Conservation (phyloP, 176 grass and related monocot genomes). For the Typha latifolia region DNA sequence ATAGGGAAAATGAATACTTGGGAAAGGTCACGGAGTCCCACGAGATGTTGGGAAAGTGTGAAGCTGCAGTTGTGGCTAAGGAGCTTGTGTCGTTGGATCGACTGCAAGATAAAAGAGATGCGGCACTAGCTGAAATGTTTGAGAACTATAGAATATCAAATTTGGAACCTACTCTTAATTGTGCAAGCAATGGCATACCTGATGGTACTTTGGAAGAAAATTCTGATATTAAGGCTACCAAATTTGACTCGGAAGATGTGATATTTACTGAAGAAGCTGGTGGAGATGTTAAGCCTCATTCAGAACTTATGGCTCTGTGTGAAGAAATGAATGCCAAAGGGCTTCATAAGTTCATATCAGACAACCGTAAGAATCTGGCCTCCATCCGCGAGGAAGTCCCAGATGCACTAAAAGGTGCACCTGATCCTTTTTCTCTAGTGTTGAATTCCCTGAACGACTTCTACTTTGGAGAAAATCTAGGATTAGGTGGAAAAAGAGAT, state of each 20-base stretch:
- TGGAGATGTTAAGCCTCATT: slow-evolving; percentile 27
- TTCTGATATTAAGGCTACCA: slow-evolving; percentile 14
- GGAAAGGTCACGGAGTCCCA: slow-evolving; percentile 31
- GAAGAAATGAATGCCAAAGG: slow-evolving; percentile 73
- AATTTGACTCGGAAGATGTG: slow-evolving; percentile 24
- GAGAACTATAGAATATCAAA: slow-evolving; percentile 32
- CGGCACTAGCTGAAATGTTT: slow-evolving; percentile 58
- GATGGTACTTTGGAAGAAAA: slow-evolving; percentile 2
- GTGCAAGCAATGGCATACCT: slow-evolving; percentile 5
- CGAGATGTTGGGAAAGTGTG: slow-evolving; percentile 48
- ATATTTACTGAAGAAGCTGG: slow-evolving; percentile 18
- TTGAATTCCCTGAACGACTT: slow-evolving; percentile 44
- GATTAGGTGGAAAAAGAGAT: slow-evolving; percentile 82
- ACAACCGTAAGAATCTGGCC: slow-evolving; percentile 78
- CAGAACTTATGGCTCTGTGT: slow-evolving; percentile 54
- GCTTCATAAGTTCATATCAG: slow-evolving; percentile 78
- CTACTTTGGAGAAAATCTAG: slow-evolving; percentile 38
- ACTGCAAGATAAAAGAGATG: slow-evolving; percentile 69
- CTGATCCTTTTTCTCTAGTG: slow-evolving; percentile 44
- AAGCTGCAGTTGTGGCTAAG: slow-evolving; percentile 66
- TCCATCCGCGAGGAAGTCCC: slow-evolving; percentile 76
- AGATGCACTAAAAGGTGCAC: slow-evolving; percentile 41
- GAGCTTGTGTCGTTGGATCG: slow-evolving; percentile 62
- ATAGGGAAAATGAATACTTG: slow-evolving; percentile 59
- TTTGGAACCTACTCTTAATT: slow-evolving; percentile 8